Base-by-base conservation (phyloP, 768 basidiomycete species). In the Mycena rebaudengoi region DNA sequence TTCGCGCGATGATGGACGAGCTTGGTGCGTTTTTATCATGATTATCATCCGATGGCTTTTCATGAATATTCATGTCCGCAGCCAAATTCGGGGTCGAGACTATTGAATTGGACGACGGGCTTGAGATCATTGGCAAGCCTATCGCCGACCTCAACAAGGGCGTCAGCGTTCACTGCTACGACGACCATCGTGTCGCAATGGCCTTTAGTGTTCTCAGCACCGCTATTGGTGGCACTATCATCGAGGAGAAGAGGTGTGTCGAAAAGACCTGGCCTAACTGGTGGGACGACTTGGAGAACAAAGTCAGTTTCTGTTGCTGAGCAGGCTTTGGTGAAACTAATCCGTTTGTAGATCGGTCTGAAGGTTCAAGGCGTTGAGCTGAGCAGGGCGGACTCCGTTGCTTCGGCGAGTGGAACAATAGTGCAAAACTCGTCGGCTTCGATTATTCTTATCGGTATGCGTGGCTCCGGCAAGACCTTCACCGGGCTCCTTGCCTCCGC, bases 221-320 rank as follows among this genome's bases (percentile, higher is more conserved):
- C 5, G 85, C 94, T 4, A 78, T 95, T 39, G 78, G 83, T 32
- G 87, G 85, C n/a, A 92, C 93, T 3, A 80, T 94, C 66, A 83
- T 99, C 28, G 96, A 98, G 72, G 97, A 99, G 80, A 97, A 97
- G 78, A 84, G 96, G 55, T 98, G 98, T 72, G 98, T 99, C 30
- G 97, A 97, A 78, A 99, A 99, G 86, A 99, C 97, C 0, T 99
- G 97, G 97, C 98, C 98, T 0, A 96, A 96, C 74, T 99, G 96
- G 95, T 99, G 97, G 96, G 98, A 99, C 73, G 98, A 99, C 76
- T 83, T 99, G 25, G 88, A 94, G 74, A 96, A 94, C 81, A 98
- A 98, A 88, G 94, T 93, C 51, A 3, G 80, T 16, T 35, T 40
- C n/a, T 11, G 45, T 40, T 57, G 49, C 13, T 28, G 14, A 10